Percentiles rank a stretch among this genome's conserved stretches.
phyloP scores from a whole-genome alignment of 2,329 filamentous ascomycete species.

The Trichoderma arundinaceum region DNA sequence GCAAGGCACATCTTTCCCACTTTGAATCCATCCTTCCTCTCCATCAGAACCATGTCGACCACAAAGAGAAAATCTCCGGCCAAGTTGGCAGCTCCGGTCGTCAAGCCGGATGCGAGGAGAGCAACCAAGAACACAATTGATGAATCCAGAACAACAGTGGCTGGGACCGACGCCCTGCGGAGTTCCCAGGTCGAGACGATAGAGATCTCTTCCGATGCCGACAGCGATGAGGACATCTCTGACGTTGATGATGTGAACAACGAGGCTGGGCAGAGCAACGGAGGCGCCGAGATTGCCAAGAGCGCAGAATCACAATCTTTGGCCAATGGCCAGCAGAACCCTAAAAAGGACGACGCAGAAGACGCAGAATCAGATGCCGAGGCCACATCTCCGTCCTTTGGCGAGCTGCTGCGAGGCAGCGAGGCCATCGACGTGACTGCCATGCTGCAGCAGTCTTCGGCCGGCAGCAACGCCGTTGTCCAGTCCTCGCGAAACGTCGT shows the following conservation, averaged over 20 bases:
- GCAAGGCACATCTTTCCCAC: not conserved
- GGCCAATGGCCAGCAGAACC: slow-evolving; percentile 39
- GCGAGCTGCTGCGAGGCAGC: slow-evolving; percentile 78
- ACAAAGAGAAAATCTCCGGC: slow-evolving; percentile 65
- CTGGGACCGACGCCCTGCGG: slow-evolving; percentile 49
- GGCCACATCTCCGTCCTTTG: slow-evolving; percentile 72
- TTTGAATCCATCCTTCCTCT: slow-evolving; percentile 4
- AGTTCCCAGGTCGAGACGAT: slow-evolving; percentile 52
- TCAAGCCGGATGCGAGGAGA: slow-evolving; percentile 59
- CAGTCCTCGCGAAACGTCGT: slow-evolving; percentile 55
- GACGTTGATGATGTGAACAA: slow-evolving; percentile 50
- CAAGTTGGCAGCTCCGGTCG: slow-evolving; percentile 61
- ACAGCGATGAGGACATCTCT: slow-evolving; percentile 54
- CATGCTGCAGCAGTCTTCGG: slow-evolving; percentile 52
- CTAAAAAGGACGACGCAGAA: slow-evolving; percentile 39
- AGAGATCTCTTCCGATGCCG: slow-evolving; percentile 63
- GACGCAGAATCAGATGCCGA: slow-evolving; percentile 53
- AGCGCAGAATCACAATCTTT: slow-evolving; percentile 28
- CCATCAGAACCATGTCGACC: slow-evolving; percentile 56
- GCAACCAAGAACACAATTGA: slow-evolving; percentile 59
- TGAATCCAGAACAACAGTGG: slow-evolving; percentile 63
- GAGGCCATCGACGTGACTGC: slow-evolving; percentile 78
- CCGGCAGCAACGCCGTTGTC: slow-evolving; percentile 43
- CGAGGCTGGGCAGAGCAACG: slow-evolving; percentile 34
- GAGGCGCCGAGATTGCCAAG: not conserved